Evolutionary conservation across 306 rosid genomes (phyloP).

Genomic region (Arachis stenosperma): DNA sequence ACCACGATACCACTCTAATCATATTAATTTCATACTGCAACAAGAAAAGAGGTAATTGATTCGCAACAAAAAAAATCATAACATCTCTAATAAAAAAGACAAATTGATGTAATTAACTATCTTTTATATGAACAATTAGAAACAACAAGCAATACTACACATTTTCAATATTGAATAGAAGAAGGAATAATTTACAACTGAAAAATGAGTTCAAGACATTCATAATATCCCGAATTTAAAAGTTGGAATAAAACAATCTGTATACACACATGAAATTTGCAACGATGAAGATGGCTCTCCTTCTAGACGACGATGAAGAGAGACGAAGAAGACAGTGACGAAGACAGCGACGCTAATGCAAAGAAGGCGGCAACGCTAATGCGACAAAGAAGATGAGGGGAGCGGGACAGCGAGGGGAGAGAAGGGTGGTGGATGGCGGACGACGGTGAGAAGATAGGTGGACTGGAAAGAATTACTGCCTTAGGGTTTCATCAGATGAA

Average conservation of each 20-base stretch:
- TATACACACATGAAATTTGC: slow-evolving; percentile 86
- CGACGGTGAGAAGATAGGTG: too few species aligned
- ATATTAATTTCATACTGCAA: slow-evolving; percentile 82
- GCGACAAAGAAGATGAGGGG: too few species aligned
- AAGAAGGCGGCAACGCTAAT: too few species aligned
- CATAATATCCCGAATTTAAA: slow-evolving; percentile 24
- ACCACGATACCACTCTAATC: slow-evolving; percentile 86
- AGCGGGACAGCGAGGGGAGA: too few species aligned
- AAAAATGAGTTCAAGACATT: slow-evolving; percentile 11
- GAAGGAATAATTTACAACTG: slow-evolving; percentile 24
- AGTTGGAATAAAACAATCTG: slow-evolving; percentile 26
- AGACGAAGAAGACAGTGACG: too few species aligned
- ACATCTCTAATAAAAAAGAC: slow-evolving; percentile 28
- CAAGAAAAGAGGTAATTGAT: slow-evolving; percentile 36
- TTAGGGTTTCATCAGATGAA: too few species aligned
- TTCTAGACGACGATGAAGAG: too few species aligned
- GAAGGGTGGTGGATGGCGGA: too few species aligned
- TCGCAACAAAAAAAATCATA: slow-evolving; percentile 7
- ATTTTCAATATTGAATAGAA: slow-evolving; percentile 27
- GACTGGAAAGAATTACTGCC: too few species aligned
- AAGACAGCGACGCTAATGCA: too few species aligned
- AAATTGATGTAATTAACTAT: slow-evolving; percentile 31
- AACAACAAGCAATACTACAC: slow-evolving; percentile 30
- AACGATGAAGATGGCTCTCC: background rate
- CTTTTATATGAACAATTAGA: slow-evolving; percentile 19